Conservation (phyloP, 1,284 basidiomycete species). For the Fistulina hepatica region DNA sequence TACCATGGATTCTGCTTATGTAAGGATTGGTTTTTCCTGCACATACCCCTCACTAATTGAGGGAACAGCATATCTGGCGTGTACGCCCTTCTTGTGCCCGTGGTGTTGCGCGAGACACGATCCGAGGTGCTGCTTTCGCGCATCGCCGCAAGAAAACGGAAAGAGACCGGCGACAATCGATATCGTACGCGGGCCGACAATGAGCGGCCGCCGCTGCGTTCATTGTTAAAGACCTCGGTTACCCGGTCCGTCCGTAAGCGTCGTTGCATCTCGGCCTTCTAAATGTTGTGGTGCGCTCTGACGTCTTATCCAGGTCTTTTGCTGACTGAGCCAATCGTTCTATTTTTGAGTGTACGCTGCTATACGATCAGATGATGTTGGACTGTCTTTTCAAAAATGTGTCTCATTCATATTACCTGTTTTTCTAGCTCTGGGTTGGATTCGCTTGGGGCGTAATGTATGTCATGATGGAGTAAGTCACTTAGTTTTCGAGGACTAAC, state of each 20-base stretch:
- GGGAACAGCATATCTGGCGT: slow-evolving; percentile 31
- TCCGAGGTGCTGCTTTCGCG: slow-evolving; percentile 47
- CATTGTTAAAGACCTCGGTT: slow-evolving; percentile 53
- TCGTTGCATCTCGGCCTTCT: too few relatives aligned
- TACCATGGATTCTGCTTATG: slow-evolving; percentile 72
- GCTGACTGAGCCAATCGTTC: slow-evolving; percentile 66
- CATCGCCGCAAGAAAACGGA: slow-evolving; percentile 49
- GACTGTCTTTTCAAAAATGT: neutral
- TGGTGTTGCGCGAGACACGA: slow-evolving; percentile 56
- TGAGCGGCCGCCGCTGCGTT: slow-evolving; percentile 41
- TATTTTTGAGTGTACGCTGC: slow-evolving; percentile 57
- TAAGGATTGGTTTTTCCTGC: slow-evolving; percentile 22
- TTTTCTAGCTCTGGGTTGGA: slow-evolving; percentile 55
- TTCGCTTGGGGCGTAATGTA: slow-evolving; percentile 74
- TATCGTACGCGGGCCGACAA: slow-evolving; percentile 58
- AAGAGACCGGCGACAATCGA: slow-evolving; percentile 46
- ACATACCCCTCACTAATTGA: slow-evolving; percentile 17
- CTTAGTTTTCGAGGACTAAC: too few relatives aligned
- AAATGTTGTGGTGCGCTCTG: slow-evolving; percentile 1
- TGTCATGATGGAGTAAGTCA: slow-evolving; percentile 47
- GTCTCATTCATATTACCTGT: slow-evolving; percentile 3
- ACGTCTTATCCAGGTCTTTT: slow-evolving; percentile 40
- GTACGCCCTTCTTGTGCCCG: slow-evolving; percentile 32
- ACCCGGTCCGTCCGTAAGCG: slow-evolving; percentile 59
- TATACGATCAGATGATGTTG: too few relatives aligned